phyloP scores from a whole-genome alignment of 2,329 filamentous ascomycete genomes.

The Pseudocercospora pini-densiflorae region DNA sequence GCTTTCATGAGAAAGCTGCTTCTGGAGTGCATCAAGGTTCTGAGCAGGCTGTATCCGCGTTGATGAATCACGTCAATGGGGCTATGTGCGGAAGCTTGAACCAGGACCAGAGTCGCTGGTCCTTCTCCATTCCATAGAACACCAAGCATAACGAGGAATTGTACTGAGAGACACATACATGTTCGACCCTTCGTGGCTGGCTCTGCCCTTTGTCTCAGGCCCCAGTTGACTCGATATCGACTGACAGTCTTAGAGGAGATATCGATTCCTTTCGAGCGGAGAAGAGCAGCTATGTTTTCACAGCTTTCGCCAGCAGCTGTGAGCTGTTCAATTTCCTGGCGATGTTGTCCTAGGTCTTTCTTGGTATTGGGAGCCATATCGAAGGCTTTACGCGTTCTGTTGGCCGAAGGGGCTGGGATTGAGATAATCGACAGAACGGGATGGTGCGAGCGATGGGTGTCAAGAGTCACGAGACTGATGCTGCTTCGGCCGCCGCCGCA shows the following conservation, averaged over 20 bases:
- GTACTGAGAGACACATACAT: constrained; percentile 1
- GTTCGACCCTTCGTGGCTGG: constrained; percentile 24
- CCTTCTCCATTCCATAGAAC: not conserved
- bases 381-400: not conserved
- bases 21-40: too few relatives aligned
- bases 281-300: constrained; percentile 30
- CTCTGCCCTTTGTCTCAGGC: constrained; percentile 29
- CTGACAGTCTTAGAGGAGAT: constrained; percentile 31
- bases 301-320: constrained; percentile 31
- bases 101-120: not conserved
- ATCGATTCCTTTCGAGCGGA: constrained; percentile 28
- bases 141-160: not conserved
- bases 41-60: too few relatives aligned
- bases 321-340: constrained; percentile 27
- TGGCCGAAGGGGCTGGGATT: not conserved
- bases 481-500: not conserved
- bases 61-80: too few relatives aligned
- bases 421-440: not conserved
- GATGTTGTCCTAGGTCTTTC: constrained; percentile 24
- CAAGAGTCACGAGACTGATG: not conserved
- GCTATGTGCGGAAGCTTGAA: too few relatives aligned
- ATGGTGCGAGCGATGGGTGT: not conserved
- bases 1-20: not conserved
- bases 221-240: constrained; percentile 32
- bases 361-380: constrained; percentile 15